Base-by-base conservation (phyloP, 164 flowering plant species). In the Amborella trichopoda region DNA sequence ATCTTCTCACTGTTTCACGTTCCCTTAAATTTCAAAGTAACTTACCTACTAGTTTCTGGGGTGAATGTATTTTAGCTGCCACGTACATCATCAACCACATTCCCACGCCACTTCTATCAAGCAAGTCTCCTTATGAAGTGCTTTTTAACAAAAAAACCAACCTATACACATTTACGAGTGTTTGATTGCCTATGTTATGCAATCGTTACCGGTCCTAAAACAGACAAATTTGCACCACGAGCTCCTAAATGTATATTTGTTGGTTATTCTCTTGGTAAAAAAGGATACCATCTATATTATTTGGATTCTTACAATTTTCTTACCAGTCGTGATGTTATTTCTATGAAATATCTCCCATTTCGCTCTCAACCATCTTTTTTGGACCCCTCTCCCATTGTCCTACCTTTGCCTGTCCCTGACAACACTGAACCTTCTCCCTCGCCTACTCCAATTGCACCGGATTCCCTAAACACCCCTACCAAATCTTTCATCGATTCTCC, bases 211-310 rank as follows among this genome's bases (percentile, higher is more conserved):
- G 17, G 25, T 17, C 1, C 40, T 5, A 36, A 53, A 4, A 20
- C 18, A 2, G 3, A 34, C 1, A 53, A 44, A 26, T 53, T 53
- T 53, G 33, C 37, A 8, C 44, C 34, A 3, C 9, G 28, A 9
- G 50, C 34, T 20, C 3, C 22, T 3, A 9, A 20, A 27, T 28
- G 51, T n/a, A 5, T 58, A 8, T 47, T 59, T 16, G 24, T 59
- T 3, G 58, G 58, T 2, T 59, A 40, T 19, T 53, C 63, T 24
- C 3, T 2, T 43, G 52, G 30, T 9, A 12, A 58, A 44, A 47
- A 52, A 21, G 58, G 42, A 18, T 53, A 59, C 9, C 18, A 26
- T 3, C 28, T 59, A 12, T 53, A 10, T 23, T 24, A 59, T 32
- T 22, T 56, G 2, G 26, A 28, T 6, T 16, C 43, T 6, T 21